These are phyloP conservation scores for Amanita rubescens DNA, from an alignment of 768 basidiomycete species.

Conservation along the genomic window DNA sequence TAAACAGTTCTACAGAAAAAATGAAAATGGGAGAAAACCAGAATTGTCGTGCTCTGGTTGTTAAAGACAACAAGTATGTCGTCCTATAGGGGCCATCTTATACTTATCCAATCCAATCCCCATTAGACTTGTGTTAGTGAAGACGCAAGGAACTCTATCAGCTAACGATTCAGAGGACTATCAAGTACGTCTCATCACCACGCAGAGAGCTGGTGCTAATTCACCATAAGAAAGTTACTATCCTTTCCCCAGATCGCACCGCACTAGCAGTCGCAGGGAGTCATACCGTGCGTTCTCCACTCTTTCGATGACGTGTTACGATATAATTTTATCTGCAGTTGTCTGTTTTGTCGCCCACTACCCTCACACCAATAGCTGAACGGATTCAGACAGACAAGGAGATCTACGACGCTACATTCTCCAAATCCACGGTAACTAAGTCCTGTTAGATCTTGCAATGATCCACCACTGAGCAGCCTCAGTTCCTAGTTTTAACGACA, in stretches of 20 bases:
- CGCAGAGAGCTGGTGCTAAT: constrained; percentile 6
- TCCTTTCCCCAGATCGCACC: constrained; percentile 61
- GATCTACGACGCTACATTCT: constrained; percentile 84
- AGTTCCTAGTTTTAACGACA: constrained; percentile 67
- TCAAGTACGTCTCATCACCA: constrained; percentile 52
- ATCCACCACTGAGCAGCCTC: not conserved
- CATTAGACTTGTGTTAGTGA: constrained; percentile 44
- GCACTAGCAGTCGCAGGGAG: constrained; percentile 68
- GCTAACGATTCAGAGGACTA: constrained; percentile 65
- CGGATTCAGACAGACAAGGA: constrained; percentile 62
- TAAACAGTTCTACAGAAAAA: constrained; percentile 69
- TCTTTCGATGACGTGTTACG: constrained; percentile 9
- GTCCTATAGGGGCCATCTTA: not conserved
- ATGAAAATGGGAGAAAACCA: constrained; percentile 65
- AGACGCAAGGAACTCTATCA: constrained; percentile 54
- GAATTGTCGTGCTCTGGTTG: constrained; percentile 71
- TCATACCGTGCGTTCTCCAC: constrained; percentile 45
- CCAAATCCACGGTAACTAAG: constrained; percentile 48
- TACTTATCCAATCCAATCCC: not conserved
- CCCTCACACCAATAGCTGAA: constrained; percentile 39
- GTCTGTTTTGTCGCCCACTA: constrained; percentile 58
- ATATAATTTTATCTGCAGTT: constrained; percentile 31
- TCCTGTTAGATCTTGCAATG: constrained; percentile 3
- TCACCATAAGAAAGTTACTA: constrained; percentile 73
- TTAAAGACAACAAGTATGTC: constrained; percentile 54